Evolutionary conservation across 768 basidiomycete genomes (phyloP).

Genomic region (Lyophyllum decastes): DNA sequence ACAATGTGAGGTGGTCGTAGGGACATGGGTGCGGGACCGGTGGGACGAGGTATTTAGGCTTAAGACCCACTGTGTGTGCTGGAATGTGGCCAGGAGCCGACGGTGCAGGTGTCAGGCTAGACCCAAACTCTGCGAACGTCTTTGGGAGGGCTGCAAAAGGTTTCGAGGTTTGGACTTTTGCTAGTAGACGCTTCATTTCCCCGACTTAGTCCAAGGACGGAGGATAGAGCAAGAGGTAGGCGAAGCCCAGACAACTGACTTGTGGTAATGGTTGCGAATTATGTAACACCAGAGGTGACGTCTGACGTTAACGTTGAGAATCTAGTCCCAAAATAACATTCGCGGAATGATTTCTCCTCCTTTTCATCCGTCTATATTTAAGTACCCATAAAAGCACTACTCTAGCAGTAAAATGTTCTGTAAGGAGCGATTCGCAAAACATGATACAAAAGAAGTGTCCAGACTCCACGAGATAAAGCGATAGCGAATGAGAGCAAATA

Average conservation of each 20-base stretch:
- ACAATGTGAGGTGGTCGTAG: slow-evolving; percentile 64
- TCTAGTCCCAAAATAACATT: background rate
- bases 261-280: background rate
- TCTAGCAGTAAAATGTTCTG: background rate
- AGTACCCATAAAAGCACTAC: background rate
- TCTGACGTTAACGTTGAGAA: background rate
- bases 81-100: slow-evolving; percentile 11
- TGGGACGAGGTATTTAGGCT: slow-evolving; percentile 65
- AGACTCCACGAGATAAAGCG: slow-evolving; percentile 1
- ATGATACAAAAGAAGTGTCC: background rate
- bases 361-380: background rate
- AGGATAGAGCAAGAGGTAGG: background rate
- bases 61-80: slow-evolving; percentile 40
- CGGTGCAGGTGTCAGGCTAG: slow-evolving; percentile 8
- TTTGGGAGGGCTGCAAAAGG: slow-evolving; percentile 27
- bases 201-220: background rate
- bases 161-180: slow-evolving; percentile 29
- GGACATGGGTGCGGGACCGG: slow-evolving; percentile 77
- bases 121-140: slow-evolving; percentile 12
- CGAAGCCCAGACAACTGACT: background rate
- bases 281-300: background rate
- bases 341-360: background rate
- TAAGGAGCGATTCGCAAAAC: background rate
- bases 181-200: slow-evolving; percentile 21
- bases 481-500: slow-evolving; percentile 5